Percentiles rank a stretch among this genome's conserved stretches.
These are phyloP conservation scores for Vitis rotundifolia DNA, from an alignment of 164 flowering plant genomes.

Conservation along the genomic window DNA sequence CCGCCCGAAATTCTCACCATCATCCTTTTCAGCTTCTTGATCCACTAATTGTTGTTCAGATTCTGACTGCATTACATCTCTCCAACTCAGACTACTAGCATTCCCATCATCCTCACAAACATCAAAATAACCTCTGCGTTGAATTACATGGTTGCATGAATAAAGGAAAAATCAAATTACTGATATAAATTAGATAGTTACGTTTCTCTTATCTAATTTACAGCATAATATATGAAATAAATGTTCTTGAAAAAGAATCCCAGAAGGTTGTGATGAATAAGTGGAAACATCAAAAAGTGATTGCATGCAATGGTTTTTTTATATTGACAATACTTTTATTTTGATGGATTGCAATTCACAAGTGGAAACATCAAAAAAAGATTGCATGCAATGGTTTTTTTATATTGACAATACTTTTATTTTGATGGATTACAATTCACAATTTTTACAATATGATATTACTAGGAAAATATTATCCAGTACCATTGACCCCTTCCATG, in stretches of 20 bases:
- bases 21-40: constrained; percentile 37
- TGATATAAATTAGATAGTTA: neutral
- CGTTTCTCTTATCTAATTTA: too few species aligned
- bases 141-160: neutral
- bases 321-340: neutral
- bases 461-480: neutral
- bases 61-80: constrained; percentile 33
- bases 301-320: neutral
- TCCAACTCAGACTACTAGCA: constrained; percentile 44
- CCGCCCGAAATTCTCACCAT: constrained; percentile 44
- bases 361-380: neutral
- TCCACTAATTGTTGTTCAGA: constrained; percentile 33
- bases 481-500: neutral
- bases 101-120: constrained; percentile 63
- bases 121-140: constrained; percentile 76
- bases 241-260: neutral
- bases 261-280: neutral
- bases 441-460: neutral
- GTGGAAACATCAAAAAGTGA: neutral
- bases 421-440: neutral
- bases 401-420: neutral
- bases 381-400: neutral
- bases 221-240: neutral
- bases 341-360: neutral
- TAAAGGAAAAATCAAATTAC: neutral